Evolutionary conservation across 2,329 filamentous ascomycete genomes (phyloP).

Genomic region (Rugonectria rugulosa): DNA sequence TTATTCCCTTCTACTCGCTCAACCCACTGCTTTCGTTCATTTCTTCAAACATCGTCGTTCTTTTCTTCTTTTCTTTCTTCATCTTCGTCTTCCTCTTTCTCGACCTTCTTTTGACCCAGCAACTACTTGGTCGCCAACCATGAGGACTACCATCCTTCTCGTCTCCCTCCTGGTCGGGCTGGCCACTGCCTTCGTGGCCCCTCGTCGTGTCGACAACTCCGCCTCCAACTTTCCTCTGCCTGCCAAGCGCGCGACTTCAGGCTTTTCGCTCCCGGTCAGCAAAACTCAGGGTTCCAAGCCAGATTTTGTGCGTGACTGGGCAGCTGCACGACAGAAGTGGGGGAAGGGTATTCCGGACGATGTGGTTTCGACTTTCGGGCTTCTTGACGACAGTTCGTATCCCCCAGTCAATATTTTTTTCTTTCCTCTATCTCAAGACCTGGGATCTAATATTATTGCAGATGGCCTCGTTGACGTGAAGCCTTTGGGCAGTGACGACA

Average conservation of each 20-base stretch:
- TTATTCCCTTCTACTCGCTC: background rate
- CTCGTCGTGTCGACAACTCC: conserved; percentile 3
- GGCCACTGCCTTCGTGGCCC: conserved; percentile 20
- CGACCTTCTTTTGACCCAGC: background rate
- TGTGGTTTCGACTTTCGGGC: conserved; percentile 34
- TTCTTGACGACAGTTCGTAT: conserved; percentile 40
- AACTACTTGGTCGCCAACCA: conserved; percentile 9
- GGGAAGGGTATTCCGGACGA: conserved; percentile 35
- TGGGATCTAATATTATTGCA: too few species aligned
- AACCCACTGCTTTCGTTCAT: background rate
- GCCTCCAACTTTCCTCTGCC: background rate
- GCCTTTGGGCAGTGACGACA: conserved; percentile 50
- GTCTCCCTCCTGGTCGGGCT: conserved; percentile 24
- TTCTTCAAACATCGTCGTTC: background rate
- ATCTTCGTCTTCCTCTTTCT: background rate
- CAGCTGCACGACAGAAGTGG: conserved; percentile 46
- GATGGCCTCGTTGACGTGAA: conserved; percentile 45
- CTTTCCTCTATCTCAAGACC: background rate
- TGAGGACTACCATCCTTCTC: conserved; percentile 29
- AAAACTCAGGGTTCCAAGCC: conserved; percentile 33
- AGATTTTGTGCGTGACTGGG: conserved; percentile 45
- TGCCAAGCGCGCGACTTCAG: background rate
- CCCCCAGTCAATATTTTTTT: background rate
- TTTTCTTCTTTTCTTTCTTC: background rate
- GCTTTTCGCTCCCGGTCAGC: conserved; percentile 42